Evolutionary conservation across 495 filamentous ascomycete genomes (phyloP).

Genomic region (Aspergillus campestris): DNA sequence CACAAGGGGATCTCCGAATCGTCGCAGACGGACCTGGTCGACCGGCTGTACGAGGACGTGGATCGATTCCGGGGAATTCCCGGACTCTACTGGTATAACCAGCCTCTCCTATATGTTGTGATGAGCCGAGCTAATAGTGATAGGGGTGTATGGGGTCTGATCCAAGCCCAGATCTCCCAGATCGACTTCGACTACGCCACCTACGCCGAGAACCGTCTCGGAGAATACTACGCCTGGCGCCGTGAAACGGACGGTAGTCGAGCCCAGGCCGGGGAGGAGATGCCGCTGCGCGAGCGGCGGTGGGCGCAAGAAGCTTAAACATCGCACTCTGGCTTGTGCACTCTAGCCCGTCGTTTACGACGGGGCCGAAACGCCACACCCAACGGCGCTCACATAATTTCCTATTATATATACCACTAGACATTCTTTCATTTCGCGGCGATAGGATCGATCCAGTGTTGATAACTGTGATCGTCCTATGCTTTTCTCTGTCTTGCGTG

Average conservation of each 20-base stretch:
- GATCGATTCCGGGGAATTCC: slow-evolving; percentile 84
- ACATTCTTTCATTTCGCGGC: neutral
- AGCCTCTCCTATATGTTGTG: neutral
- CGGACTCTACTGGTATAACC: slow-evolving; percentile 73
- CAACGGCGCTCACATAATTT: neutral
- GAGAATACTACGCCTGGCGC: slow-evolving; percentile 96
- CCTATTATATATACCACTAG: neutral
- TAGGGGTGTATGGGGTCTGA: slow-evolving; percentile 93
- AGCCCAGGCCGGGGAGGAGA: slow-evolving; percentile 46
- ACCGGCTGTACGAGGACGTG: slow-evolving; percentile 64
- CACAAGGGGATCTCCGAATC: slow-evolving; percentile 29
- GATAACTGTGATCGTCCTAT: neutral
- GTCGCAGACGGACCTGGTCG: slow-evolving; percentile 52
- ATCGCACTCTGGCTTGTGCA: neutral
- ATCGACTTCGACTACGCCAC: slow-evolving; percentile 96
- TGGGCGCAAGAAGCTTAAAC: slow-evolving; percentile 58
- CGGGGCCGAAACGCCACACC: neutral
- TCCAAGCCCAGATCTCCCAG: slow-evolving; percentile 88
- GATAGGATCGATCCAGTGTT: neutral
- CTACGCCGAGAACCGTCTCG: slow-evolving; percentile 80
- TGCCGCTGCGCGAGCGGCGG: slow-evolving; percentile 67
- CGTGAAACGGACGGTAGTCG: slow-evolving; percentile 56
- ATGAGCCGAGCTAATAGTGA: slow-evolving; percentile 1
- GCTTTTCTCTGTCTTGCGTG: neutral
- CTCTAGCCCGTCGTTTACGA: no score